Evolutionary conservation across 2,329 filamentous ascomycete species (phyloP), one percentile per base, ranked within the genome.

Genomic region (Alternaria gansuensis): DNA sequence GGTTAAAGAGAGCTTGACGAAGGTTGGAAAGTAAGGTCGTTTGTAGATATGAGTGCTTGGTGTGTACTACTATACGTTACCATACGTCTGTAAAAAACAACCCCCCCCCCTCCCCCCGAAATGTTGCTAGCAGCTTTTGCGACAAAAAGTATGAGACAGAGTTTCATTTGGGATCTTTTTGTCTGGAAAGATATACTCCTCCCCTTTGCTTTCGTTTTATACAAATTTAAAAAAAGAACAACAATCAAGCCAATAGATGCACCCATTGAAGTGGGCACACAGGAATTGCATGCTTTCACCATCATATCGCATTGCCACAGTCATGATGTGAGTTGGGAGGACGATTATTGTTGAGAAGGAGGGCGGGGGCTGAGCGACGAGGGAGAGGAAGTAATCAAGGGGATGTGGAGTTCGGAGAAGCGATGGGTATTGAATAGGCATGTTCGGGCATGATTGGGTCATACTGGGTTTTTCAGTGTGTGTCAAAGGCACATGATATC

Each of bases 1-100:
- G 77, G 73, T 62, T 69, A 79, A 36, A 77, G 77, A 65, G 73
- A 74, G 7, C 73, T 29, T 65, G 26, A 40, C 17, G 23, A 77
- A 61, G 5, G 59, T 57, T 11, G 39, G 36, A 24, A 60, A 56
- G 37, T 60, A 52, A 31, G 14, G 9, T 24, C 23, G 26, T 28
- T 5, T 6, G 26, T 28, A 28, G 26, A 28, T 17, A 17, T 17
- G 17, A 17, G 17, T 17, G 17, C 17, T 17, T 17, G 17, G 17
- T 17, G 17, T 17, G 17, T 17, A 17, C 17, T 17, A 17, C 17
- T 17, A 17, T 17, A 17, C 17, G 17, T 17, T 28, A 28, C 8
- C 26, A 28, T 28, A 28, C 26, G 8, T 28, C 26, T 28, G 26
- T 28, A 28, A 6, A 28, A 28, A 28, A 28, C 5, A 28, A 28